These are phyloP conservation scores for Pythium oligandrum DNA, from an alignment of 352 stramenopile species.

Conservation along the genomic window DNA sequence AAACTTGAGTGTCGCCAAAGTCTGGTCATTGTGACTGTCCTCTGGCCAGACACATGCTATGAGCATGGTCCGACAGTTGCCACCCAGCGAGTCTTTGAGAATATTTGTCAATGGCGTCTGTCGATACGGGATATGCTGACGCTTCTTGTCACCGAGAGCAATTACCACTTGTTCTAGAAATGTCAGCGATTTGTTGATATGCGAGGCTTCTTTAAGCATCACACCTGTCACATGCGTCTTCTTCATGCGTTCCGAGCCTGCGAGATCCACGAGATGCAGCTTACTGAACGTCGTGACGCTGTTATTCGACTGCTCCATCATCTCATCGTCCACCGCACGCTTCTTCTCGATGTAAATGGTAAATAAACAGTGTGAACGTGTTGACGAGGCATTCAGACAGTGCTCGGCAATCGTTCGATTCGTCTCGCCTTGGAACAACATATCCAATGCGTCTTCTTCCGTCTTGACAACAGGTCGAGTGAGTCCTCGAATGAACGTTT, in stretches of 20 bases:
- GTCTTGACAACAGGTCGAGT: conserved; percentile 46
- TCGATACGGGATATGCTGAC: conserved; percentile 90
- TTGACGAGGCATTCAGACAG: conserved; percentile 71
- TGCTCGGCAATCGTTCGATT: conserved; percentile 78
- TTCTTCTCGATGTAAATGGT: conserved; percentile 61
- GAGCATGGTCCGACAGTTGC: conserved; percentile 77
- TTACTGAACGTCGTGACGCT: conserved; percentile 71
- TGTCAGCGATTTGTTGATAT: conserved; percentile 70
- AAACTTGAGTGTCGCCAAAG: conserved; percentile 90
- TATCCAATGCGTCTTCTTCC: conserved; percentile 67
- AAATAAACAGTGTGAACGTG: conserved; percentile 78
- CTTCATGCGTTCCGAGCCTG: conserved; percentile 91
- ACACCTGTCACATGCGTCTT: conserved; percentile 54
- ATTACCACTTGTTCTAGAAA: conserved; percentile 87
- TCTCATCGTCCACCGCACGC: conserved; percentile 17
- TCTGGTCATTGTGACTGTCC: conserved; percentile 77
- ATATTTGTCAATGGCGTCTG: conserved; percentile 93
- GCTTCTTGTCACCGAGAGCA: conserved; percentile 84
- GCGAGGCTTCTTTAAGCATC: conserved; percentile 42
- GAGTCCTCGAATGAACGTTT: conserved; percentile 67
- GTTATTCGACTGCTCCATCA: conserved; percentile 13
- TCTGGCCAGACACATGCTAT: conserved; percentile 84
- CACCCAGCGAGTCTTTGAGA: conserved; percentile 84
- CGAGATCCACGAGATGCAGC: conserved; percentile 92
- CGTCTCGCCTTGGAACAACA: conserved; percentile 77